Base-by-base conservation (phyloP, 768 basidiomycete species). In the Suillus subluteus region DNA sequence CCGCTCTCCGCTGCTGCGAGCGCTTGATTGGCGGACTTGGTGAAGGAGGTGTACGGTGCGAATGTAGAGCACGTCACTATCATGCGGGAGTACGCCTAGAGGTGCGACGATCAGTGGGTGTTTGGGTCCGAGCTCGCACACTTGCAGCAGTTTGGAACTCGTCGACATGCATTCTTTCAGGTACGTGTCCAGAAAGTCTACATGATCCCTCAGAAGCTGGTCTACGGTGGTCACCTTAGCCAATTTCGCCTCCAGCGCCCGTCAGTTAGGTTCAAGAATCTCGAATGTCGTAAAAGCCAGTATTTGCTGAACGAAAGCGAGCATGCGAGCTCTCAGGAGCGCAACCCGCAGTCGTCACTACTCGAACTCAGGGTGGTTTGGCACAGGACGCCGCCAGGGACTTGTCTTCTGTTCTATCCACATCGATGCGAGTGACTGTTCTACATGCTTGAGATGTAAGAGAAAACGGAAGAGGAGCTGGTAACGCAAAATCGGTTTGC, bases 391-490 rank as follows among this genome's bases (percentile, higher is more conserved):
- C 4, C 95, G 89, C 98, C 98, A 99, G 0, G 89, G 84, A 0
- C 83, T 74, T 1, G 89, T 87, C 77, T 92, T 96, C 76, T 99
- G 98, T 67, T 99, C 97, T 48, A 91, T 87, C 98, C 98, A 99
- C 92, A 97, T 98, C 26, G 87, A 80, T 12, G 90, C 86, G 30
- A 99, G 89, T 6, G 90, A 86, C 68, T 95, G 94, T 75, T 99
- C 96, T 71, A 96, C 91, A 77, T 96, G 91, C 74, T 96, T 96
- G 70, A 99, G 91, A 70, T 96, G 95, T 2, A 99, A 85, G 46
- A 99, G 89, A 79, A 99, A 98, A 1, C 98, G 94, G 83, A 99
- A 99, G 71, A 99, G 85, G 44, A 99, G 86, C 76, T 99, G 97
- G 76, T 99, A 99, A 13, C 95, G 91, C 15, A 98, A 84, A 69